phyloP scores from a whole-genome alignment of 176 grass and related monocot species.

The Oryza punctata region DNA sequence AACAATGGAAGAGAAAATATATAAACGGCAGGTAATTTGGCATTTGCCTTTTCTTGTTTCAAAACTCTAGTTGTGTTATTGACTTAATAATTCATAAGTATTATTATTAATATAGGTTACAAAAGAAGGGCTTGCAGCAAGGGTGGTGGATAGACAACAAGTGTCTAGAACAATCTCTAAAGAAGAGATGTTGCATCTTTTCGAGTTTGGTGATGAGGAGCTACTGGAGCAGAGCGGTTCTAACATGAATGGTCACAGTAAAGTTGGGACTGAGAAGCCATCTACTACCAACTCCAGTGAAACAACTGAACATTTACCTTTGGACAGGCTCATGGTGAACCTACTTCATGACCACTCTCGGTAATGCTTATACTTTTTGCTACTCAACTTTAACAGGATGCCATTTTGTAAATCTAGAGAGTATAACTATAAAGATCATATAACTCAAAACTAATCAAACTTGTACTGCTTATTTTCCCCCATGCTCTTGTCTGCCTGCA shows the following conservation, averaged over 20 bases:
- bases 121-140: constrained; percentile 98
- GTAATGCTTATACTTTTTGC: constrained; percentile 52
- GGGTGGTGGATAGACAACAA: constrained; percentile 96
- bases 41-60: constrained; percentile 20
- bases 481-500: constrained; percentile 4
- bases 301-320: constrained; percentile 41
- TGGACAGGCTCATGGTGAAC: constrained; percentile 79
- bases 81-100: not conserved
- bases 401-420: not conserved
- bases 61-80: constrained; percentile 21
- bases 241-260: constrained; percentile 25
- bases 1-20: constrained; percentile 99
- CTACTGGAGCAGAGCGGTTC: constrained; percentile 47
- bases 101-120: constrained; percentile 71
- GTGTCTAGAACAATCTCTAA: constrained; percentile 97
- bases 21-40: constrained; percentile 86
- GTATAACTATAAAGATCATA: not conserved
- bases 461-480: not conserved
- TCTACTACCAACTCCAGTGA: constrained; percentile 27
- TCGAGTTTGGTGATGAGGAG: constrained; percentile 97
- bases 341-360: constrained; percentile 65
- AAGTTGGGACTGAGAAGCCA: constrained; percentile 39
- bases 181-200: constrained; percentile 95
- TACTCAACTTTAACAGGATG: not conserved
- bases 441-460: not conserved